Base-by-base conservation (phyloP, 2,329 filamentous ascomycete genomes). In the Gaeumannomyces sp. region DNA sequence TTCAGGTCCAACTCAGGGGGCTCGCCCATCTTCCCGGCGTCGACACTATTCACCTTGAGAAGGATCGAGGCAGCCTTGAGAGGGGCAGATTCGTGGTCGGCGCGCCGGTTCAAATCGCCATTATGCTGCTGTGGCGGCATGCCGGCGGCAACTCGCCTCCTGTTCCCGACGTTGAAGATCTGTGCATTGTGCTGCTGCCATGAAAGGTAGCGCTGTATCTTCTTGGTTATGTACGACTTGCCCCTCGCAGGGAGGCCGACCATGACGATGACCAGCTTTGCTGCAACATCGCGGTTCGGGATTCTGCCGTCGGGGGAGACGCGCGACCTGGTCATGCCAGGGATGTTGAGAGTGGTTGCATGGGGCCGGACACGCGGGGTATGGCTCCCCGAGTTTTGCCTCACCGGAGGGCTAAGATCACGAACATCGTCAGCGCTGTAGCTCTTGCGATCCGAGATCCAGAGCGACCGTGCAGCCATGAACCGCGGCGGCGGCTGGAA, bases 181-280 rank as follows among this genome's bases (percentile, higher is more conserved):
- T 85, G 86, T 16, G 93, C 95, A 72, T 97, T 92, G 77, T 99
- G 94, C 74, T 99, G 95, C 72, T 97, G 88, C 95, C 95, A 99
- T 62, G 96, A 94, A 62, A 99, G 80, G 74, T 98, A 99, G 67
- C 95, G 86, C 66, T 95, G 91, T 68, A 99, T 85, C 80, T 99
- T 99, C 82, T 98, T 98, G 67, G 95, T 98, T 72, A 99, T 96
- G 78, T 99, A 99, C 64, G 93, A 97, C 80, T 99, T 99, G 74
- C 95, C 95, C 72, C 95, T 85, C 13, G 95, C 95, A 3, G 95
- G 95, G 71, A 99, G 80, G 68, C 95, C 95, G 67, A 99, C 95
- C 95, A 99, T 99, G 75, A 99, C 88, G 72, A 99, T 96, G 73
- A 98, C 92, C 67, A 99, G 83, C 81, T 99, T 99, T 57, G 95